These are phyloP conservation scores for Solanum pimpinellifolium DNA, from an alignment of 257 asterid genomes.

Conservation along the genomic window DNA sequence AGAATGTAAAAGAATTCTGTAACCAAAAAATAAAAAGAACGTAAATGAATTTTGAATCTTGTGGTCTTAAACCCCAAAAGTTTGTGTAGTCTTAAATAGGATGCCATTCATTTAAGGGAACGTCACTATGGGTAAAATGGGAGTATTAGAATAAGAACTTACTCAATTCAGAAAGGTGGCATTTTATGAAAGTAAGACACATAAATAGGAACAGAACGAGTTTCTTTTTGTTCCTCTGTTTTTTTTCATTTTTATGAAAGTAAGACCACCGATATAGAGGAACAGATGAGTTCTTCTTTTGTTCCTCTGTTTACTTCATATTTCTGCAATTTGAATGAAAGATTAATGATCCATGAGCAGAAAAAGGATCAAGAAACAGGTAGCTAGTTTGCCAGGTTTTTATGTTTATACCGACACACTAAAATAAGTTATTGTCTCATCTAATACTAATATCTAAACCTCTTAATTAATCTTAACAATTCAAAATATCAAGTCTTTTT, in stretches of 20 bases:
- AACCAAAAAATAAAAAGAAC: background rate
- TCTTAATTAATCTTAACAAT: background rate
- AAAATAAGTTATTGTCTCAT: background rate
- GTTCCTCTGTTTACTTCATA: background rate
- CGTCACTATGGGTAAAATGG: background rate
- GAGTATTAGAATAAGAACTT: background rate
- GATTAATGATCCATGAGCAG: background rate
- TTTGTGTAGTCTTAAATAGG: background rate
- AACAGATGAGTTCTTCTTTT: background rate
- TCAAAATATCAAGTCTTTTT: background rate
- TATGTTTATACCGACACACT: background rate
- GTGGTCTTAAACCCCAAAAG: background rate
- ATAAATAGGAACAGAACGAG: background rate
- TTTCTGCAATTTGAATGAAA: background rate
- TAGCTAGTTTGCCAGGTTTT: background rate
- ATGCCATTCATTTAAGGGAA: background rate
- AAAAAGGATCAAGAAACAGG: background rate
- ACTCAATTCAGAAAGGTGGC: background rate
- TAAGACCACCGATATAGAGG: background rate
- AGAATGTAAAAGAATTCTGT: background rate
- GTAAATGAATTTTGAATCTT: background rate
- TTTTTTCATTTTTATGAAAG: background rate
- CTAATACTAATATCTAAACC: background rate
- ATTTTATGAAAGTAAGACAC: background rate
- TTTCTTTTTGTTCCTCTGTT: background rate